Evolutionary conservation across 139 green algal species (phyloP).

Genomic region (Chlamydomonas incerta): DNA sequence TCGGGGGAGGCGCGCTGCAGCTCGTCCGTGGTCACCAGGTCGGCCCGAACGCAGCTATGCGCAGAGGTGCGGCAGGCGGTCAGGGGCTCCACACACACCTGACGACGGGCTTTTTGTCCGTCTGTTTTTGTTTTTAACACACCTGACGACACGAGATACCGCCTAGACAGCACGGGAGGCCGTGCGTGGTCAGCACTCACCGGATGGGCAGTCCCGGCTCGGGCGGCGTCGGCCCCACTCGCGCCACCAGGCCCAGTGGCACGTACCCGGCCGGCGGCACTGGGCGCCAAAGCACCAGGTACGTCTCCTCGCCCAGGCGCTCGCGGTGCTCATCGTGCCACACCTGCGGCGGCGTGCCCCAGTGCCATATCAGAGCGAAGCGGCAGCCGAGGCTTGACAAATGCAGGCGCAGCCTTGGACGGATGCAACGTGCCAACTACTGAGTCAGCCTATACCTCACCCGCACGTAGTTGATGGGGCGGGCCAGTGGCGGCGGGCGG

Average conservation of each 20-base stretch:
- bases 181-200: too few species aligned
- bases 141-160: too few species aligned
- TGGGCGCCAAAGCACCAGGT: conserved; percentile 83
- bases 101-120: too few species aligned
- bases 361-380: too few species aligned
- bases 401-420: too few species aligned
- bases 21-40: conserved; percentile 39
- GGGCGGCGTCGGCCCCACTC: conserved; percentile 18
- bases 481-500: conserved; percentile 53
- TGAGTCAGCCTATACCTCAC: too few species aligned
- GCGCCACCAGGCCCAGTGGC: conserved; percentile 80
- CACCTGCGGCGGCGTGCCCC: too few species aligned
- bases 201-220: conserved; percentile 3
- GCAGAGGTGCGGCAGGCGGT: background rate
- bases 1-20: conserved; percentile 34
- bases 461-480: conserved; percentile 50
- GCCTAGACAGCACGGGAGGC: too few species aligned
- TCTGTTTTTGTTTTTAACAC: too few species aligned
- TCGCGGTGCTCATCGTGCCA: conserved; percentile 73
- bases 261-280: conserved; percentile 84
- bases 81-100: background rate
- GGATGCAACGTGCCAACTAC: too few species aligned
- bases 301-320: conserved; percentile 44
- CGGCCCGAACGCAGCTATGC: conserved; percentile 53
- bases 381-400: too few species aligned